Percentiles rank a stretch among this genome's conserved stretches.
Conservation (phyloP, 495 filamentous ascomycete genomes). For the Xylaria palmicola region DNA sequence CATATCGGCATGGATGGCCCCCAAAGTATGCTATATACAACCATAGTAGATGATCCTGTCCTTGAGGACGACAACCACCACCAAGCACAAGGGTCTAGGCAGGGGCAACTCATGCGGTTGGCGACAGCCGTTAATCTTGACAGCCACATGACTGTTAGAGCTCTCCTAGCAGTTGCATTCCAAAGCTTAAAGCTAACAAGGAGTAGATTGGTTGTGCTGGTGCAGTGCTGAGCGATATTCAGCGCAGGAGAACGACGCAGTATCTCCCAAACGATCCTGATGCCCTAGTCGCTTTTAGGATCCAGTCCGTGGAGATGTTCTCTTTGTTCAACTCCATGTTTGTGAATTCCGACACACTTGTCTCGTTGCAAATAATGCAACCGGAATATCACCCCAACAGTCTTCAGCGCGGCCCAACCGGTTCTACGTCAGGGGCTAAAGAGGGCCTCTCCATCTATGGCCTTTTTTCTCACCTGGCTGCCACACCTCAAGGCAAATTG, state of each 20-base stretch:
- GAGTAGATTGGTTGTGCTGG: slow-evolving; percentile 70
- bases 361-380: slow-evolving; percentile 82
- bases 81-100: slow-evolving; percentile 37
- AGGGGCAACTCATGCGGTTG: slow-evolving; percentile 69
- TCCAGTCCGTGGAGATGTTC: slow-evolving; percentile 75
- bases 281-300: slow-evolving; percentile 50
- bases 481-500: slow-evolving; percentile 76
- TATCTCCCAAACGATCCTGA: slow-evolving; percentile 56
- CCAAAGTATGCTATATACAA: slow-evolving; percentile 56
- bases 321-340: slow-evolving; percentile 77
- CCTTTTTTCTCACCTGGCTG: slow-evolving; percentile 73
- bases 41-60: slow-evolving; percentile 45
- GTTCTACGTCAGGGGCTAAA: slow-evolving; percentile 68
- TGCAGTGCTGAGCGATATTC: slow-evolving; percentile 76
- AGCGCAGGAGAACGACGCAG: slow-evolving; percentile 63
- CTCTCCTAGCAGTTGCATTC: background rate
- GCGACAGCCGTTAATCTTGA: slow-evolving; percentile 75
- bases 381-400: slow-evolving; percentile 82
- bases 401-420: slow-evolving; percentile 74
- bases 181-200: slow-evolving; percentile 6
- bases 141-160: slow-evolving; percentile 50
- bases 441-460: slow-evolving; percentile 90
- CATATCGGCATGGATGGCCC: slow-evolving; percentile 48
- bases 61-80: slow-evolving; percentile 50
- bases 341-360: slow-evolving; percentile 74